Base-by-base conservation (phyloP, 768 basidiomycete genomes). In the Naganishia vaughanmartiniae region DNA sequence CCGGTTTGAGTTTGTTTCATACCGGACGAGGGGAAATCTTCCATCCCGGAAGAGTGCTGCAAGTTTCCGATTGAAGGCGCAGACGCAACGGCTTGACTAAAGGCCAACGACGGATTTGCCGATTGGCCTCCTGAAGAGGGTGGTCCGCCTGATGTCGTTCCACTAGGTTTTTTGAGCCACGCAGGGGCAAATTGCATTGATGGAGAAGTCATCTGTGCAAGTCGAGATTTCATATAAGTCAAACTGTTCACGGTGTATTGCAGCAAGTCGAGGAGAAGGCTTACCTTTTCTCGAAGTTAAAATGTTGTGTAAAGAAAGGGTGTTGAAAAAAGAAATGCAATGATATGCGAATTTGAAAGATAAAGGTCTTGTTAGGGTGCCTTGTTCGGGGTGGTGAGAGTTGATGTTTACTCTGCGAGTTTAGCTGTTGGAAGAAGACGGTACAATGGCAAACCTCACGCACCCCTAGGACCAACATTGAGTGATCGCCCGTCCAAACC, bases 131-230 rank as follows among this genome's bases (percentile, higher is more conserved):
- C 48, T 51, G 48, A 51, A 51, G 48, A 4, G 24, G 48, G n/a
- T 21, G 48, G 24, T 51, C 72, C 67, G 21, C 76, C 77, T 53
- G 78, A 69, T 19, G 76, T 75, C 15, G 72, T 21, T 26, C 24
- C 39, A n/a, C 24, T 77, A 54, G 79, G 76, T 48, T 73, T 70
- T 54, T 79, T 80, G 72, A 79, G 78, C 79, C 79, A 81, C 76
- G 79, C 78, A 67, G 80, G 80, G 30, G 77, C 80, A 69, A 81
- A 81, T 65, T 81, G 80, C 67, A 81, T 76, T n/a, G 80, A 81
- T 51, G 71, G 69, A 21, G 69, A 70, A 48, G 68, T 39, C 68
- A 69, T 69, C 58, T 69, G 56, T 28, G 17, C 12, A 51, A 4
- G 24, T 7, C n/a, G 12, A n/a, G 48, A 24, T 51, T 21, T 17